Conservation (phyloP, 2,329 filamentous ascomycete species). For the Periconia digitata region DNA sequence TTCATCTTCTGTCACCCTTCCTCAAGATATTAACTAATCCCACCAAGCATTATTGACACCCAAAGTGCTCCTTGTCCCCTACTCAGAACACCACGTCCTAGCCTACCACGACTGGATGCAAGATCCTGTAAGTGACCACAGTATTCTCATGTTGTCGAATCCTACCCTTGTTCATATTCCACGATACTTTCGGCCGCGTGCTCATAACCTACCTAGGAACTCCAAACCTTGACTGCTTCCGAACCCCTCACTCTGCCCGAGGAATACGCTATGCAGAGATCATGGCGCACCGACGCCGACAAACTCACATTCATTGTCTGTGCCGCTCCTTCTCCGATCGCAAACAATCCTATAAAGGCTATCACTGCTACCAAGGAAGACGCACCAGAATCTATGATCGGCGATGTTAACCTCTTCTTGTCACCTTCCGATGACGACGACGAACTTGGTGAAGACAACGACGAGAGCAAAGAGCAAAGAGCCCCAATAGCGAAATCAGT, state of each 20-base stretch:
- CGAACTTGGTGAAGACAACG: constrained; percentile 15
- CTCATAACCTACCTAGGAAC: constrained; percentile 45
- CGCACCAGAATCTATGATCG: constrained; percentile 50
- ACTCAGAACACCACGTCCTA: constrained; percentile 76
- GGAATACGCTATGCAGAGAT: constrained; percentile 88
- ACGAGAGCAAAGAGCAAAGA: neutral
- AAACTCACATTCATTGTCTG: constrained; percentile 94
- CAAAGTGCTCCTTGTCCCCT: constrained; percentile 76
- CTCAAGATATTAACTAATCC: neutral
- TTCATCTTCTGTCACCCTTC: constrained; percentile 12
- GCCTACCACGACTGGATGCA: constrained; percentile 93
- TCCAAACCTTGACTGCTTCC: constrained; percentile 83
- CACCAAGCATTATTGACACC: constrained; percentile 65
- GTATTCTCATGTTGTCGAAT: constrained; percentile 1
- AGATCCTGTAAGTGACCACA: constrained; percentile 59
- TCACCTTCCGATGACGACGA: constrained; percentile 41
- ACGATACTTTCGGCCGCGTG: neutral
- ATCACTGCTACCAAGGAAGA: constrained; percentile 50
- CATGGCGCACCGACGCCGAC: constrained; percentile 78
- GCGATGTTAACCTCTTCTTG: constrained; percentile 69
- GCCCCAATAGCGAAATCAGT: constrained; percentile 18
- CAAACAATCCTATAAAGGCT: neutral
- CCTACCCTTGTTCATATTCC: neutral
- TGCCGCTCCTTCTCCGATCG: constrained; percentile 8
- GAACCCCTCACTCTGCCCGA: constrained; percentile 78